Percentiles rank a stretch among this genome's conserved stretches.
phyloP scores from a whole-genome alignment of 768 basidiomycete species.

The Leccinum variicolor region DNA sequence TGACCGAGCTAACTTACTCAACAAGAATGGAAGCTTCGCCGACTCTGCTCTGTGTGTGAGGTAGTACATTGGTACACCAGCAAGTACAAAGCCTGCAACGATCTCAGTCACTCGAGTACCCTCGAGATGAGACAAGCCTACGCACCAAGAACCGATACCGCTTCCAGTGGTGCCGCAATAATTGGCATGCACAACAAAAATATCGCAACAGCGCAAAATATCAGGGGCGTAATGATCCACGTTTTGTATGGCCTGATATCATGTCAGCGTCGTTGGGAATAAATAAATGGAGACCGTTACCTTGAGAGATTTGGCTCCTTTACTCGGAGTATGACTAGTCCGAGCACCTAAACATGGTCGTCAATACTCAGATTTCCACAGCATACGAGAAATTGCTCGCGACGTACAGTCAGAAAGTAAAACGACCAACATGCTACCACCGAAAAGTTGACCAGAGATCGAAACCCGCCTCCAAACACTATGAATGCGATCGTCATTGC shows the following conservation, averaged over 20 bases:
- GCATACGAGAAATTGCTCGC: not conserved
- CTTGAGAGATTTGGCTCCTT: constrained; percentile 89
- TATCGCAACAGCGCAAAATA: constrained; percentile 70
- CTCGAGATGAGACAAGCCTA: not conserved
- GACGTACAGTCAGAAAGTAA: constrained; percentile 76
- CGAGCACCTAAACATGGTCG: constrained; percentile 59
- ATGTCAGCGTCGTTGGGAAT: not conserved
- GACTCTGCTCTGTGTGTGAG: constrained; percentile 57
- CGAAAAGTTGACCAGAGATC: constrained; percentile 85
- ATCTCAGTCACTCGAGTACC: not conserved
- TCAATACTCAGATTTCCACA: constrained; percentile 1
- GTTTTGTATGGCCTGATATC: constrained; percentile 81
- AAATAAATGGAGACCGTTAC: constrained; percentile 31
- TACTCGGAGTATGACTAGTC: constrained; percentile 80
- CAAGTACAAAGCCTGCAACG: constrained; percentile 65
- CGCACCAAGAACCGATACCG: constrained; percentile 81
- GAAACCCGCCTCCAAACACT: constrained; percentile 83
- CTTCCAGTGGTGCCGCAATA: constrained; percentile 88
- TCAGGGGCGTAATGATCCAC: constrained; percentile 86
- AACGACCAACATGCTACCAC: constrained; percentile 86
- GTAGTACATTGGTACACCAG: constrained; percentile 82
- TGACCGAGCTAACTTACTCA: constrained; percentile 33
- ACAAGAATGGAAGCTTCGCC: constrained; percentile 30
- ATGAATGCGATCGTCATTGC: constrained; percentile 75
- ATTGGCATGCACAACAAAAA: constrained; percentile 86